phyloP scores from a whole-genome alignment of 805 yeast genomes.

The Scheffersomyces amazonensis region DNA sequence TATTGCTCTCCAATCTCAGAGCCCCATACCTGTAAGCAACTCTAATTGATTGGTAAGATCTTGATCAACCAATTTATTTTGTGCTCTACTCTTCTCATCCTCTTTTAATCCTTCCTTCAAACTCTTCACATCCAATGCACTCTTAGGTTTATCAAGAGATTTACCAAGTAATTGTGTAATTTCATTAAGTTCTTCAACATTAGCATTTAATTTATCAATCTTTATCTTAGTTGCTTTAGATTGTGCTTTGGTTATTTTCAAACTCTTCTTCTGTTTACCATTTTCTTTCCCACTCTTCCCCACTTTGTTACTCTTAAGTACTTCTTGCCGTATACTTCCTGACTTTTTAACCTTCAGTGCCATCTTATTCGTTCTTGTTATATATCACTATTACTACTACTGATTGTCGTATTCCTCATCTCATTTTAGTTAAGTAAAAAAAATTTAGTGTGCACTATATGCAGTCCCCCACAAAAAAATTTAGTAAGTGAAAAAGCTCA shows the following conservation, averaged over 20 bases:
- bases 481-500: no score
- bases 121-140: constrained; percentile 31
- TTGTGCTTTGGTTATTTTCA: constrained; percentile 10
- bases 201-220: constrained; percentile 33
- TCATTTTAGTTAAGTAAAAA: no score
- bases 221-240: constrained; percentile 30
- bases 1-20: no score
- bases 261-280: not conserved
- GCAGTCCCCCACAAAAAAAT: no score
- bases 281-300: not conserved
- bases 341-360: not conserved
- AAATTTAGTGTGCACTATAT: no score
- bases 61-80: constrained; percentile 31
- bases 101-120: constrained; percentile 36
- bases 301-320: not conserved
- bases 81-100: constrained; percentile 29
- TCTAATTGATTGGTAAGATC: constrained; percentile 48
- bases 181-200: constrained; percentile 20
- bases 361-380: not conserved
- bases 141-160: constrained; percentile 12
- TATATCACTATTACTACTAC: no score
- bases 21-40: constrained; percentile 42
- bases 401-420: no score
- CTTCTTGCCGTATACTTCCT: not conserved
- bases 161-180: constrained; percentile 12